Percentiles rank a stretch among this genome's conserved stretches.
phyloP scores from a whole-genome alignment of 805 yeast species.

The Metschnikowia continentalis region DNA sequence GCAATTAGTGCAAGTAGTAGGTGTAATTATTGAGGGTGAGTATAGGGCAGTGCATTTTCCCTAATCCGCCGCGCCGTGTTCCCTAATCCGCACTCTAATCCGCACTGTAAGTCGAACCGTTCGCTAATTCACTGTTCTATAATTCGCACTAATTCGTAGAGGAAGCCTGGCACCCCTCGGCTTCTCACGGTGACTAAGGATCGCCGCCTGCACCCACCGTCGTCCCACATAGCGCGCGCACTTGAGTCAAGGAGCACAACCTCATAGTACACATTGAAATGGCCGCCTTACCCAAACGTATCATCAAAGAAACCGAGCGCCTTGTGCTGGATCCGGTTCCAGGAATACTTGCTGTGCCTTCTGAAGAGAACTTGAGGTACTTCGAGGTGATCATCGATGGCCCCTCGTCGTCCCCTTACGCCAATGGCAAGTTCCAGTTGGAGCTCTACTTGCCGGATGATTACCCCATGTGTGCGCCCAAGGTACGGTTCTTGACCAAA shows the following conservation, averaged over 20 bases:
- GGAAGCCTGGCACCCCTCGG: no score
- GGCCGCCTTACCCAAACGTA: slow-evolving; percentile 81
- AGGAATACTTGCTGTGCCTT: slow-evolving; percentile 90
- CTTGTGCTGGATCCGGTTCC: slow-evolving; percentile 93
- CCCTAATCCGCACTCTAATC: no score
- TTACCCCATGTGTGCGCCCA: slow-evolving; percentile 97
- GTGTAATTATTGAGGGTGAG: no score
- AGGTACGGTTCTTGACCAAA: slow-evolving; percentile 87
- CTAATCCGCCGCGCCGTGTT: no score
- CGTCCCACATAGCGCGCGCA: neutral
- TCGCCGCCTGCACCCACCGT: neutral
- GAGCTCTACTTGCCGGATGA: slow-evolving; percentile 93
- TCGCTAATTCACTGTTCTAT: no score
- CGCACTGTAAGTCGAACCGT: no score
- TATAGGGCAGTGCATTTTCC: no score
- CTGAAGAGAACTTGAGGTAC: slow-evolving; percentile 88
- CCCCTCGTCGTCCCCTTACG: slow-evolving; percentile 88
- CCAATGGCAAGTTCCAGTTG: slow-evolving; percentile 69
- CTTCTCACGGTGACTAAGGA: no score
- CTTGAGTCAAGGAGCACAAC: neutral
- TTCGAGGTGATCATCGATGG: slow-evolving; percentile 92
- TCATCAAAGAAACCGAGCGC: slow-evolving; percentile 93
- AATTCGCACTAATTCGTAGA: no score
- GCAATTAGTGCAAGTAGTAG: no score
- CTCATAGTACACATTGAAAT: slow-evolving; percentile 20